Evolutionary conservation across 1,284 basidiomycete genomes (phyloP), one percentile per base, ranked within the genome.

Genomic region (Malassezia psittaci): DNA sequence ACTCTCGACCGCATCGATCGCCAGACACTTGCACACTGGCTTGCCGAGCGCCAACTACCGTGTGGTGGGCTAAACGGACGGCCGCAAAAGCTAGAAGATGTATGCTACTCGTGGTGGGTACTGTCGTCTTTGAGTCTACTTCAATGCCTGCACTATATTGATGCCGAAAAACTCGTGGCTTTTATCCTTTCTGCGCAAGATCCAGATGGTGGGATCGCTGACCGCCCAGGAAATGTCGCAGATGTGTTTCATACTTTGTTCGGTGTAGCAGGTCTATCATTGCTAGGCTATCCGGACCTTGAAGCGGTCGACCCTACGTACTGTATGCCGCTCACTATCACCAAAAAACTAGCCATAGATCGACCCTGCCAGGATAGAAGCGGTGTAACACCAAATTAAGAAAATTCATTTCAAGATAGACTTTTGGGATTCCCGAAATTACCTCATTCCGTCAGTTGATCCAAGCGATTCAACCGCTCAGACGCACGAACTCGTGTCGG

Each of bases 21-120:
- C 6, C 64, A 66, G 5, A 85, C 82, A 32, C 78, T 96, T 1
- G 85, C 80, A 10, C 90, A 87, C 83, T 98, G 93, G 93, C 78
- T 98, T 2, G 82, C 86, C 10, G 94, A 98, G 69, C 80, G 93
- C 8, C 93, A 98, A 74, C 79, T 96, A 10, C 86, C 90, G 0
- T 90, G 84, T 66, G 93, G 93, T 8, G 94, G 93, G 0, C 78
- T 98, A 57, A 96, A 98, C 65, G 93, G 93, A 0, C 80, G 93
- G 18, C 93, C 93, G 2, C 89, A 98, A 74, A 98, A 98, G 78
- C 79, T 96, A n/a, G 90, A 93, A 77, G 91, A 96, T 72, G 91
- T 91, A 64, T 98, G 94, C 78, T 98, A 98, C 77, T 90, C 87
- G 66, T 93, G 90, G 79, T 98, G 91, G 90, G 90, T 93, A 5